Percentiles rank a stretch among this genome's conserved stretches.
Evolutionary conservation across 129 eudicot species (phyloP).

Genomic region (Pulicaria dysenterica): DNA sequence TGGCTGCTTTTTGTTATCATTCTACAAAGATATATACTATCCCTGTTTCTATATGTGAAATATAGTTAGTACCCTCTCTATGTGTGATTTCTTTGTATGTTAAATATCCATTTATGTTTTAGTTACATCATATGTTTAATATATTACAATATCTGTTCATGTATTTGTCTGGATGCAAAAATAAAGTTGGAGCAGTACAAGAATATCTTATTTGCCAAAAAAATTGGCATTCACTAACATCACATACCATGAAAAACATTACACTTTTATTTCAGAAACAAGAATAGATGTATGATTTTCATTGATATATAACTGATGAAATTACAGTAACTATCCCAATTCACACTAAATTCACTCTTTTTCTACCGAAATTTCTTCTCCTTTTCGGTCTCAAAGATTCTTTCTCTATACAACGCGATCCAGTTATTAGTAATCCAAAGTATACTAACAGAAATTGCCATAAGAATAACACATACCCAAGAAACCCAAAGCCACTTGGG

Average conservation of each 20-base stretch:
- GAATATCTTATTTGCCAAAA: no score
- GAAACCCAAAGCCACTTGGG: conserved; percentile 89
- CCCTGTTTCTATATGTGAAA: neutral
- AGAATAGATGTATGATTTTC: conserved; percentile 8
- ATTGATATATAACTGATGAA: neutral
- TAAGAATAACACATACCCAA: conserved; percentile 72
- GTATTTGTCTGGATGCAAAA: conserved; percentile 3
- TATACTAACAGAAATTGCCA: conserved; percentile 71
- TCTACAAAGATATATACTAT: conserved; percentile 29
- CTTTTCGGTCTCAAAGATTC: conserved; percentile 39
- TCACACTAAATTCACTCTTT: neutral
- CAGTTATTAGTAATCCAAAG: conserved; percentile 77
- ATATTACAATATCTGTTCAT: neutral
- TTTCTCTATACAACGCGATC: conserved; percentile 64
- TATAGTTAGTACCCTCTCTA: conserved; percentile 21
- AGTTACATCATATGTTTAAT: conserved; percentile 9
- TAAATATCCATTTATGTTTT: neutral
- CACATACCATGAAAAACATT: neutral
- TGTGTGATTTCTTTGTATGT: neutral
- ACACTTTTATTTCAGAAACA: conserved; percentile 2
- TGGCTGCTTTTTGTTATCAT: conserved; percentile 24
- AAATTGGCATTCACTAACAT: no score
- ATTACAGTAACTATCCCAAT: conserved; percentile 22
- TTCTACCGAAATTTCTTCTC: conserved; percentile 47
- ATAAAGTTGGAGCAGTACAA: neutral